These are phyloP conservation scores for Pestalotiopsis sp. DNA, from an alignment of 2,329 filamentous ascomycete genomes.

Conservation along the genomic window DNA sequence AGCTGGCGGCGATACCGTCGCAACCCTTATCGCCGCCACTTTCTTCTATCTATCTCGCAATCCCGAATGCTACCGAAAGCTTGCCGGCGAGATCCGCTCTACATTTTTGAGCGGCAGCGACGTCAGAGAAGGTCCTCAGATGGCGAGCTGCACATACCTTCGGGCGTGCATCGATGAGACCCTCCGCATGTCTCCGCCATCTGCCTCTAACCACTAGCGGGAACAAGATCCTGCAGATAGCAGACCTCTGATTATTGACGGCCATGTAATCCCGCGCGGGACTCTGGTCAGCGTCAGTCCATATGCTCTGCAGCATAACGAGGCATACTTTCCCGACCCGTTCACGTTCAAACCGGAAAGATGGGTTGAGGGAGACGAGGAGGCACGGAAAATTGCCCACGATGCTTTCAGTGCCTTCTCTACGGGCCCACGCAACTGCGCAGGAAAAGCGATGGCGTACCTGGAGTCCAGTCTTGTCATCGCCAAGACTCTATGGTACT, in stretches of 20 bases:
- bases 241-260: conserved; percentile 20
- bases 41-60: conserved; percentile 36
- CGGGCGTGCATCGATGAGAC: conserved; percentile 47
- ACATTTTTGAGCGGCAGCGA: conserved; percentile 31
- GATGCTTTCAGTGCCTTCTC: conserved; percentile 31
- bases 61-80: conserved; percentile 24
- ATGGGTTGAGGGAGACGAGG: conserved; percentile 27
- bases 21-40: conserved; percentile 28
- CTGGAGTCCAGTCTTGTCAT: conserved; percentile 20
- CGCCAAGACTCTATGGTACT: conserved; percentile 20
- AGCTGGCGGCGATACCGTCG: conserved; percentile 27
- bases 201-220: conserved; percentile 32
- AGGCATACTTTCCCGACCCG: conserved; percentile 25
- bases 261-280: conserved; percentile 30
- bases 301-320: conserved; percentile 35
- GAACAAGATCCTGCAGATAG: conserved; percentile 16
- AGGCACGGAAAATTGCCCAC: neutral
- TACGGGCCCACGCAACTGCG: conserved; percentile 33
- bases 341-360: conserved; percentile 32
- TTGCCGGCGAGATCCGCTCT: conserved; percentile 29
- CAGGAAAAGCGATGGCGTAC: conserved; percentile 29
- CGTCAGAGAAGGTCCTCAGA: conserved; percentile 22
- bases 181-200: conserved; percentile 44
- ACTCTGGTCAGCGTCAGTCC: conserved; percentile 30
- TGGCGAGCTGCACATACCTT: conserved; percentile 40